phyloP scores from a whole-genome alignment of 192 early-diverging fungal species.

The Backusella tuberculispora region DNA sequence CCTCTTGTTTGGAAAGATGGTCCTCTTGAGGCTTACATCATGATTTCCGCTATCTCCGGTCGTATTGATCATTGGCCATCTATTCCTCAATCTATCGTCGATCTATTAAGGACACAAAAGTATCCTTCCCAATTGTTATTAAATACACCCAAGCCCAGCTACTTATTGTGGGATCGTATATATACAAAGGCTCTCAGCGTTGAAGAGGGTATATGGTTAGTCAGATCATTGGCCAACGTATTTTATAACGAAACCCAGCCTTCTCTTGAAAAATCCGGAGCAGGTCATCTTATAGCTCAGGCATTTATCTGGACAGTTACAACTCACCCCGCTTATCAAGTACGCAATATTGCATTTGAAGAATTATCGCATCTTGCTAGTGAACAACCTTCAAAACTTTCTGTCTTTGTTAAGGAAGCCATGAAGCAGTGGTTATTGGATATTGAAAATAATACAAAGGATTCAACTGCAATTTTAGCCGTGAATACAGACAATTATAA shows the following conservation, averaged over 20 bases:
- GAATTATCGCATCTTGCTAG: constrained; percentile 39
- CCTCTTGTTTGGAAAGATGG: constrained; percentile 63
- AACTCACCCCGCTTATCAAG: constrained; percentile 42
- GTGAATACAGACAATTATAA: constrained; percentile 36
- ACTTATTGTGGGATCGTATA: constrained; percentile 82
- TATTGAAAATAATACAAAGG: constrained; percentile 53
- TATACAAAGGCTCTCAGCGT: constrained; percentile 69
- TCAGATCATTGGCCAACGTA: constrained; percentile 60
- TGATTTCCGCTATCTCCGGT: constrained; percentile 57
- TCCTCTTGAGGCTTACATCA: constrained; percentile 67
- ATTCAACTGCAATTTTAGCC: constrained; percentile 47
- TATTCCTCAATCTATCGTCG: constrained; percentile 20
- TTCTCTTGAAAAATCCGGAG: constrained; percentile 48
- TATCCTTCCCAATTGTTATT: constrained; percentile 41
- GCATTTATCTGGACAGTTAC: constrained; percentile 64
- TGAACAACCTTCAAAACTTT: constrained; percentile 37
- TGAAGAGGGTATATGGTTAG: constrained; percentile 70
- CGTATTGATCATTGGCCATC: constrained; percentile 42
- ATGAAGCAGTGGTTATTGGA: constrained; percentile 52
- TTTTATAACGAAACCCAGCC: constrained; percentile 40
- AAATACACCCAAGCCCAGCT: constrained; percentile 64
- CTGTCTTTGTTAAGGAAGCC: constrained; percentile 43
- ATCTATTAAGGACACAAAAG: constrained; percentile 49
- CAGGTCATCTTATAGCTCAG: constrained; percentile 45
- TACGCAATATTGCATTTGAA: constrained; percentile 50